Evolutionary conservation across 129 eudicot genomes (phyloP).

Genomic region (Arctium minus): DNA sequence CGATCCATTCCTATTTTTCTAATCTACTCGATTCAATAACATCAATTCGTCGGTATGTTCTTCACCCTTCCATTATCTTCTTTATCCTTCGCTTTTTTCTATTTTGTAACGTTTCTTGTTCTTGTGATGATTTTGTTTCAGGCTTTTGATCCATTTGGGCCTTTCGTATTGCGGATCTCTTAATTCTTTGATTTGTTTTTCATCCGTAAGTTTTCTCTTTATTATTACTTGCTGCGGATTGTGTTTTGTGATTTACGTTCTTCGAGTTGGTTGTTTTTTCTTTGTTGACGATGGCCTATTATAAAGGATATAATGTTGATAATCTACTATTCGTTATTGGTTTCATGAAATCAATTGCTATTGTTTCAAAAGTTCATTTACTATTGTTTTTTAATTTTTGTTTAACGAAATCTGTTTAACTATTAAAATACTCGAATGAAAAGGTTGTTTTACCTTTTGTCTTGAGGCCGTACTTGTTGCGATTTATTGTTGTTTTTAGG

Average conservation of each 20-base stretch:
- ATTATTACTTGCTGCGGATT: background rate
- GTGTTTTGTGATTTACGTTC: background rate
- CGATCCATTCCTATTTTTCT: slow-evolving; percentile 21
- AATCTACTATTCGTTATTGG: background rate
- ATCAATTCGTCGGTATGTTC: slow-evolving; percentile 22
- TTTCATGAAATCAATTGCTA: background rate
- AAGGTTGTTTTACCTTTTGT: too few species aligned
- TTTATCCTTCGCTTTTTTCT: background rate
- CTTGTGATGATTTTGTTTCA: slow-evolving; percentile 7
- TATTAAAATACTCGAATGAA: background rate
- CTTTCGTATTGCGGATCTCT: slow-evolving; percentile 33
- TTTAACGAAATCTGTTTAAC: background rate
- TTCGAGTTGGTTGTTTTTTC: background rate
- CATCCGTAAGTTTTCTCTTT: slow-evolving; percentile 22
- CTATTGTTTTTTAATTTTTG: background rate
- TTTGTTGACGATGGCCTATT: background rate
- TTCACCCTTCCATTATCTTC: background rate
- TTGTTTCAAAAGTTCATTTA: background rate
- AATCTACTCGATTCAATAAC: slow-evolving; percentile 3
- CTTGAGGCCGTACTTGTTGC: too few species aligned
- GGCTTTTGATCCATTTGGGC: slow-evolving; percentile 39
- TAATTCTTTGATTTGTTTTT: slow-evolving; percentile 13
- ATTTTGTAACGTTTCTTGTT: background rate
- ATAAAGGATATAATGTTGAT: background rate
- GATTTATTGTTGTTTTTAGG: too few species aligned